Evolutionary conservation across 768 basidiomycete genomes (phyloP).

Genomic region (Pisolithus marmoratus): DNA sequence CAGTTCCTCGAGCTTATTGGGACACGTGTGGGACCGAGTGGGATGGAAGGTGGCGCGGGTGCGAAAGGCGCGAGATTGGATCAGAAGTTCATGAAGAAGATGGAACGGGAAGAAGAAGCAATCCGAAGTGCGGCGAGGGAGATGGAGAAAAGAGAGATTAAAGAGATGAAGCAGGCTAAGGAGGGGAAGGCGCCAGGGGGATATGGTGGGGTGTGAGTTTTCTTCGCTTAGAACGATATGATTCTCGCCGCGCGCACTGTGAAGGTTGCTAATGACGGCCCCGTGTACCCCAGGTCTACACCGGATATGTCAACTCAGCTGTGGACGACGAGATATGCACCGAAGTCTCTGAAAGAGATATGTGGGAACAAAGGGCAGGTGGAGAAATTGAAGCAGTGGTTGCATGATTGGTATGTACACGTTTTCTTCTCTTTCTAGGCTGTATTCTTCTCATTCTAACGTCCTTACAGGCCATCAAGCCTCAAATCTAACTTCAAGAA

Average conservation of each 20-base stretch:
- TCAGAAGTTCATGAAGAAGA: constrained; percentile 75
- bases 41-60: constrained; percentile 1
- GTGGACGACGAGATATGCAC: constrained; percentile 96
- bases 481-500: constrained; percentile 82
- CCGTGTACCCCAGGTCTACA: constrained; percentile 23
- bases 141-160: constrained; percentile 69
- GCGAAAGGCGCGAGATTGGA: constrained; percentile 44
- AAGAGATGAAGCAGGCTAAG: constrained; percentile 46
- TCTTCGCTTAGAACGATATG: too few relatives aligned
- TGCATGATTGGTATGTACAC: constrained; percentile 73
- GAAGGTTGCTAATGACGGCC: background rate
- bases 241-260: background rate
- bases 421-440: background rate
- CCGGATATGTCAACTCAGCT: constrained; percentile 58
- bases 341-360: constrained; percentile 78
- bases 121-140: constrained; percentile 70
- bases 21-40: constrained; percentile 51
- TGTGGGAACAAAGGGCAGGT: constrained; percentile 93
- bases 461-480: constrained; percentile 58
- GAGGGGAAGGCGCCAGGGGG: constrained; percentile 7
- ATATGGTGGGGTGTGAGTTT: constrained; percentile 13
- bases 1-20: constrained; percentile 80
- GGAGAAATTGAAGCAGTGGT: constrained; percentile 84
- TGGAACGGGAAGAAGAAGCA: constrained; percentile 73
- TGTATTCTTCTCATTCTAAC: background rate